Base-by-base conservation (phyloP, 768 basidiomycete genomes). In the Tylopilus subfusipes region DNA sequence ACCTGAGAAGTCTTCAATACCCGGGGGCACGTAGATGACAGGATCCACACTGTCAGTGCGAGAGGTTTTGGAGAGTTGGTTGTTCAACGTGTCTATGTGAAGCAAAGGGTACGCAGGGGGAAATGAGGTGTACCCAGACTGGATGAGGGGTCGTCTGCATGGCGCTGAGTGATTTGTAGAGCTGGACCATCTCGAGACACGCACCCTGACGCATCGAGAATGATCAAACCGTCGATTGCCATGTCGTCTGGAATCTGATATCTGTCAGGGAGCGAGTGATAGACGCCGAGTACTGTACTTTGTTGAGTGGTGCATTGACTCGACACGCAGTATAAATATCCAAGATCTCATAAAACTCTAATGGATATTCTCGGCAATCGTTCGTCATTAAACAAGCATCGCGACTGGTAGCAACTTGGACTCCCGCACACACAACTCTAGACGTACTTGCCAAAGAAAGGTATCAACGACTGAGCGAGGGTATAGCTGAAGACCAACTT, bases 401-500 rank as follows among this genome's bases (percentile, higher is more conserved):
- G 9, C 30, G 12, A 53, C 34, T 19, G 14, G 24, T 6, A 47
- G 6, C 21, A 47, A 43, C 54, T 48, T 27, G 51, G 21, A 29
- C 24, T 21, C 6, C 22, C 22, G 46, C 16, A 27, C 24, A 14
- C 11, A 8, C 25, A 46, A 47, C 48, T 65, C 65, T 68, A 91
- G 57, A 91, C 90, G 71, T 90, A 95, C 70, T 91, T 83, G 40
- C 86, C 82, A 73, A 95, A 97, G 63, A 87, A 75, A 43, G 95
- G 95, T 76, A 98, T 98, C 71, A 98, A 78, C 18, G 88, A 90
- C 73, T 98, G 96, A 12, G 96, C 96, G 4, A 98, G 82, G 46
- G 96, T 98, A 77, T 96, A 98, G 64, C 91, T 93, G 82, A 98
- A 98, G 63, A 98, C 93, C 33, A 98, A 84, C 76, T 98, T 98